A percentile compares a stretch with the other conserved stretches of the same genome.
phyloP scores from a whole-genome alignment of 805 yeast species.

The Torulaspora gathmanii region DNA sequence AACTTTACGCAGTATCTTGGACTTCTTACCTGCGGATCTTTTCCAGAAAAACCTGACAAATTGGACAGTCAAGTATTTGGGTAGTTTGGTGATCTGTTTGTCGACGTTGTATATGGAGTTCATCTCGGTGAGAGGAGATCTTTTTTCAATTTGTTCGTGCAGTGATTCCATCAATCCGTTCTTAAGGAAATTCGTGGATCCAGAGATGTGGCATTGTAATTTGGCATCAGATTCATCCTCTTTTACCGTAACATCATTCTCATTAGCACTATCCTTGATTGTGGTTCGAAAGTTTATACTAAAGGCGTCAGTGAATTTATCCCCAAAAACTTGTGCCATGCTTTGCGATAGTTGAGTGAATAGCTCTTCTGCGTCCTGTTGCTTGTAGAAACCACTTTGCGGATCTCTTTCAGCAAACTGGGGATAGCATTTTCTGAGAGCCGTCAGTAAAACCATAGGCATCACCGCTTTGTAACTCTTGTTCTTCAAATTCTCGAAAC shows the following conservation, averaged over 20 bases:
- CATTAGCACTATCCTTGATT: conserved; percentile 56
- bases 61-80: conserved; percentile 83
- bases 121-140: conserved; percentile 61
- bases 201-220: conserved; percentile 83
- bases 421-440: conserved; percentile 66
- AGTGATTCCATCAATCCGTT: conserved; percentile 77
- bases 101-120: conserved; percentile 66
- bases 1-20: conserved; percentile 90
- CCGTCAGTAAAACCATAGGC: conserved; percentile 63
- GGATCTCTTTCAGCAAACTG: conserved; percentile 81
- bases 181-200: conserved; percentile 78
- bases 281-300: conserved; percentile 59
- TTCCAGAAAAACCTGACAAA: conserved; percentile 96
- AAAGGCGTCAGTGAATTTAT: conserved; percentile 52
- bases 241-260: conserved; percentile 46
- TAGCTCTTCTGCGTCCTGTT: conserved; percentile 98
- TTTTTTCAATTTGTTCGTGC: conserved; percentile 72
- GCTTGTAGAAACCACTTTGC: conserved; percentile 68
- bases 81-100: conserved; percentile 64
- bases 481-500: conserved; percentile 40
- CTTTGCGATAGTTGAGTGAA: conserved; percentile 69
- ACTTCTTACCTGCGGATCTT: conserved; percentile 81
- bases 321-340: conserved; percentile 44
- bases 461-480: conserved; percentile 47
- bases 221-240: conserved; percentile 56